Evolutionary conservation across 208 protist genomes (phyloP), one percentile per base, ranked within the genome.

Genomic region (Herpetomonas muscarum): DNA sequence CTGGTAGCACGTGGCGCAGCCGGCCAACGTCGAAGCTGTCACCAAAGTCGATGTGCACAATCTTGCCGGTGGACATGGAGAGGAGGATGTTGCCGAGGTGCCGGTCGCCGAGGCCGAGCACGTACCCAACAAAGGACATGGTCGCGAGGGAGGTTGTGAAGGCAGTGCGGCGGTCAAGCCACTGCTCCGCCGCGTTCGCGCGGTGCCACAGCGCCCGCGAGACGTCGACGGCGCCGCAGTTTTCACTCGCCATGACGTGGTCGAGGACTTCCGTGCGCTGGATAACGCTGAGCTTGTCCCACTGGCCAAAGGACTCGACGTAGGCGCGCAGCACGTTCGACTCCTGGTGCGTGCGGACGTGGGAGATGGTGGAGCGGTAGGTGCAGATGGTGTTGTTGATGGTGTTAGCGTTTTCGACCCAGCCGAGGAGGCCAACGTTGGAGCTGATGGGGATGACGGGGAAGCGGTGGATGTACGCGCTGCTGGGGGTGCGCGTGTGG

Each of bases 21-120:
- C 99, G 97, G 2, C 98, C 98, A 0, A 99, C 97, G 70, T 99
- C 99, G 70, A 99, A 99, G 76, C 98, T 99, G 77, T 99, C 99
- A 36, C 98, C 99, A 85, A 99, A 99, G 85, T 99, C 99, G 72
- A 99, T 99, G 83, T 99, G 99, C 24, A 99, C 81, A 64, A 99
- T 89, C 63, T 99, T 98, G 41, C 98, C 98, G 5, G 97, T 98
- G 24, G 87, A 79, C 64, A 98, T 96, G 58, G 98, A 93, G 13
- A 99, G 85, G 79, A 99, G 98, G 13, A 99, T 92, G 81, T 99
- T 99, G 48, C 84, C 94, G 9, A 99, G 97, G 69, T 99, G 99
- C 6, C 99, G 87, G 76, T 99, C 99, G 34, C 99, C 98, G 17
- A 99, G 87, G 21, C 97, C 78, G 24, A 96, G 61, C 21, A 97